These are phyloP conservation scores for Saccharomyces mikatae DNA, from an alignment of 805 yeast species.

Conservation along the genomic window DNA sequence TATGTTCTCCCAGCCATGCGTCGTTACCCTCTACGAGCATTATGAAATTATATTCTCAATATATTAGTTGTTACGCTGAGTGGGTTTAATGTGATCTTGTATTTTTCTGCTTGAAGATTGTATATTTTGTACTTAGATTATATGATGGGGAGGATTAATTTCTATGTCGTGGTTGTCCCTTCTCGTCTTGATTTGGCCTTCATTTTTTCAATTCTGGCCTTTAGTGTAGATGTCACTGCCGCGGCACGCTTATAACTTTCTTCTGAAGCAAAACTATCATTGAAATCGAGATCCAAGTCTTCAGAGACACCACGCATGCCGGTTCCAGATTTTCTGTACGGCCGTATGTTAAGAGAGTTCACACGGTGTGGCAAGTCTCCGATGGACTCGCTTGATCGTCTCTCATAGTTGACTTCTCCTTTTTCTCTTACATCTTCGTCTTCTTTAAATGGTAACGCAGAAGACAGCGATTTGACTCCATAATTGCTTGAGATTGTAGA, in stretches of 20 bases:
- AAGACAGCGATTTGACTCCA: constrained; percentile 14
- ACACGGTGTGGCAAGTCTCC: constrained; percentile 27
- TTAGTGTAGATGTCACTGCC: constrained; percentile 77
- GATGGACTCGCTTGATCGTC: constrained; percentile 21
- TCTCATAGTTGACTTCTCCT: constrained; percentile 5
- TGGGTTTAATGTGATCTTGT: not conserved
- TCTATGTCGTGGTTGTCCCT: not conserved
- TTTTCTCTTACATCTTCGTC: not conserved
- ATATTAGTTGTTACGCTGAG: not conserved
- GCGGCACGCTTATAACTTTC: constrained; percentile 84
- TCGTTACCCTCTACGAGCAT: not conserved
- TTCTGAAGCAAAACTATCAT: constrained; percentile 39
- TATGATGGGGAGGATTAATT: not conserved
- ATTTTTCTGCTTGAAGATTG: not conserved
- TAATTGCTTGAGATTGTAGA: constrained; percentile 12
- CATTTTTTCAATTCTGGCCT: constrained; percentile 85
- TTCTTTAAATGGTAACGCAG: constrained; percentile 13
- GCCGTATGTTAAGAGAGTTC: constrained; percentile 18
- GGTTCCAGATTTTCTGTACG: not conserved
- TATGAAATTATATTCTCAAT: not conserved
- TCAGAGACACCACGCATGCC: not conserved
- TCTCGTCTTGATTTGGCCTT: constrained; percentile 40
- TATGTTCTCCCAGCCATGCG: not conserved
- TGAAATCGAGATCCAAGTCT: constrained; percentile 8
- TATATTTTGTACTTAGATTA: not conserved